A percentile compares a stretch with the other conserved stretches of the same genome.
These are phyloP conservation scores for Cryptosporidium felis DNA, from an alignment of 169 alveolate genomes.

Conservation along the genomic window DNA sequence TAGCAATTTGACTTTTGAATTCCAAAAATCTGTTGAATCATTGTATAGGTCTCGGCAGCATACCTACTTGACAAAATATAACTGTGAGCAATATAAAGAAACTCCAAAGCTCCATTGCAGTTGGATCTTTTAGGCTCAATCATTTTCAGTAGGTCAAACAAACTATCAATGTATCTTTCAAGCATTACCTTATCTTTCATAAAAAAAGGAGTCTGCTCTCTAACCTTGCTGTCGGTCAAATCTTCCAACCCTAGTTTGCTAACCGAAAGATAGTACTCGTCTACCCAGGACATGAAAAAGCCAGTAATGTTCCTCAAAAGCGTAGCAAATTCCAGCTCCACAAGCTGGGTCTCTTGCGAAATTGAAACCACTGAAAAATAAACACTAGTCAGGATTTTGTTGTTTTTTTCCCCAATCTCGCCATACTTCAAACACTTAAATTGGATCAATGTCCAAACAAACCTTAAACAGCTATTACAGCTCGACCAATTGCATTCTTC, in stretches of 20 bases:
- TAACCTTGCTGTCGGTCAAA: neutral
- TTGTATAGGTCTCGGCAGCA: slow-evolving; percentile 68
- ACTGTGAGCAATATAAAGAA: slow-evolving; percentile 54
- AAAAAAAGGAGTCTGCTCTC: neutral
- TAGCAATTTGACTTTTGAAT: neutral
- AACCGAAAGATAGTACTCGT: slow-evolving; percentile 1
- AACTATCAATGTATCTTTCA: slow-evolving; percentile 23
- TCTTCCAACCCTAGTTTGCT: neutral
- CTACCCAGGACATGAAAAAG: slow-evolving; percentile 69
- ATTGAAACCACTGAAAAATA: slow-evolving; percentile 7
- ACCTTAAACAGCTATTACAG: slow-evolving; percentile 58
- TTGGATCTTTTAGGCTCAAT: slow-evolving; percentile 60
- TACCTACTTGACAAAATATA: slow-evolving; percentile 47
- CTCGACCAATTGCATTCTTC: slow-evolving; percentile 51
- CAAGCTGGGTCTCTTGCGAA: slow-evolving; percentile 6
- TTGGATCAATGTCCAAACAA: slow-evolving; percentile 58
- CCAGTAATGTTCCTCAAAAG: slow-evolving; percentile 60
- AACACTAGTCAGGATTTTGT: slow-evolving; percentile 3
- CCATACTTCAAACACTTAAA: slow-evolving; percentile 14
- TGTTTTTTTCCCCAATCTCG: slow-evolving; percentile 24
- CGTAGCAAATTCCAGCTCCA: slow-evolving; percentile 66
- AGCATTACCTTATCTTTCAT: slow-evolving; percentile 48
- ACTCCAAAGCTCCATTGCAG: slow-evolving; percentile 55
- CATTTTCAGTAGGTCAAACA: slow-evolving; percentile 35
- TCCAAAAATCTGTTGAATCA: slow-evolving; percentile 38